Evolutionary conservation across 2,329 filamentous ascomycete species (phyloP), one percentile per base, ranked within the genome.

Genomic region (Fusarium tricinctum): DNA sequence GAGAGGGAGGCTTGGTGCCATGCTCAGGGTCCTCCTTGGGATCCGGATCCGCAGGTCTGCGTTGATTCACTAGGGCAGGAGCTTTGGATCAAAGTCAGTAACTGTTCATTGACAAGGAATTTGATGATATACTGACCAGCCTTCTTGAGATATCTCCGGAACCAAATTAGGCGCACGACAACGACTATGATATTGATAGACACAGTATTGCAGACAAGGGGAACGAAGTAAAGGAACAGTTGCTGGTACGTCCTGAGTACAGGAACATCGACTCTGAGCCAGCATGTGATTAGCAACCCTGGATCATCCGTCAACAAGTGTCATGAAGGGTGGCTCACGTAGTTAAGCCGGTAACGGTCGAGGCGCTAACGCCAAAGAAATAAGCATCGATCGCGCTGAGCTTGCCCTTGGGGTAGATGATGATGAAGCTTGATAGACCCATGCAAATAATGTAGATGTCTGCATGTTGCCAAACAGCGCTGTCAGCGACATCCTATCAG

Each of bases 101-200:
- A 58, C 30, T 30, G 10, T 30, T 30, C 28, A 13, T 30, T 30
- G 28, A 13, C 10, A 30, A 30, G 28, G 28, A 30, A 30, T 13
- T 12, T 30, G 10, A 13, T 30, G 28, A 30, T 30, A 10, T 4
- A 71, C 74, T 12, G 47, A 79, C 77, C 81, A 7, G 80, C 69
- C 38, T 78, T 71, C 57, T 80, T 81, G 6, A 86, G 73, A 17
- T 79, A 78, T 53, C 81, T 81, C 43, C 81, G 76, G 66, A 86
- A 86, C 82, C 83, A 86, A 47, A 77, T 73, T 5, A 86, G 68
- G 0, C 85, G 79, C 1, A 83, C 79, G 14, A 82, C 69, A 5
- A 86, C 82, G 7, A 86, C 81, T 9, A 83, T 51, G 5, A 82
- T 80, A 66, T 86, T 86, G 69, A 86, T 76, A 66, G 85, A 84